A percentile compares a stretch with the other conserved stretches of the same genome.
Evolutionary conservation across 352 stramenopile species (phyloP).

Genomic region (Globisporangium heterothallicum): DNA sequence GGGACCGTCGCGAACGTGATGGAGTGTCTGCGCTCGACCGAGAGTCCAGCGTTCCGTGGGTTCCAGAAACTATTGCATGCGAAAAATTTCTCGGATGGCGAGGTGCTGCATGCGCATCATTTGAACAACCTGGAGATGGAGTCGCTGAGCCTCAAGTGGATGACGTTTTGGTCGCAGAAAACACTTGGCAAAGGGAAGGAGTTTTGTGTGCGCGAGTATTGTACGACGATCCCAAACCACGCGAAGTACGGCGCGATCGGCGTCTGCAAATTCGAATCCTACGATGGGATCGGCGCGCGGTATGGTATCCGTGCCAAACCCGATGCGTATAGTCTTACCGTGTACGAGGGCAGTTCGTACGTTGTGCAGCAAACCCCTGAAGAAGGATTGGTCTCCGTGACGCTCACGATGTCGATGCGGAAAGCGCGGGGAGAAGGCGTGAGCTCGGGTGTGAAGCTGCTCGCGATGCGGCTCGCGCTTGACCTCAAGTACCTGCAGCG

Average conservation of each 20-base stretch:
- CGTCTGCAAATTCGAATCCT: conserved; percentile 75
- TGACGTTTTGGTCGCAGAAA: conserved; percentile 71
- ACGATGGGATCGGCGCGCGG: conserved; percentile 66
- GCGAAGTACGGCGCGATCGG: conserved; percentile 55
- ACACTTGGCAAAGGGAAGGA: conserved; percentile 77
- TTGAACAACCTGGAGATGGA: conserved; percentile 31
- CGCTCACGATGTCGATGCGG: conserved; percentile 70
- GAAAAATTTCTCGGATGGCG: conserved; percentile 71
- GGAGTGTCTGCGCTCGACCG: conserved; percentile 66
- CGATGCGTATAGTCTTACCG: conserved; percentile 72
- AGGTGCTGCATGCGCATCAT: conserved; percentile 66
- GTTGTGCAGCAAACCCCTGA: conserved; percentile 70
- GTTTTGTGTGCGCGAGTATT: conserved; percentile 81
- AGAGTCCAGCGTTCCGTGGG: conserved; percentile 45
- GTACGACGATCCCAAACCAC: conserved; percentile 49
- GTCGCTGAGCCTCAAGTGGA: conserved; percentile 81
- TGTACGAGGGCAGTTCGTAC: conserved; percentile 70
- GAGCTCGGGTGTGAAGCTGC: conserved; percentile 62
- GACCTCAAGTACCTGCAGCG: conserved; percentile 52
- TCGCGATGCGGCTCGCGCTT: conserved; percentile 55
- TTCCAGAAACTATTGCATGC: conserved; percentile 76
- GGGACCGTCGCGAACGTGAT: conserved; percentile 68
- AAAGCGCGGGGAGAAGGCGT: conserved; percentile 72
- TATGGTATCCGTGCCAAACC: conserved; percentile 69
- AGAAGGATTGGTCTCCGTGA: conserved; percentile 59